Base-by-base conservation (phyloP, 176 grass and related monocot genomes). In the Rhynchospora tenuis region DNA sequence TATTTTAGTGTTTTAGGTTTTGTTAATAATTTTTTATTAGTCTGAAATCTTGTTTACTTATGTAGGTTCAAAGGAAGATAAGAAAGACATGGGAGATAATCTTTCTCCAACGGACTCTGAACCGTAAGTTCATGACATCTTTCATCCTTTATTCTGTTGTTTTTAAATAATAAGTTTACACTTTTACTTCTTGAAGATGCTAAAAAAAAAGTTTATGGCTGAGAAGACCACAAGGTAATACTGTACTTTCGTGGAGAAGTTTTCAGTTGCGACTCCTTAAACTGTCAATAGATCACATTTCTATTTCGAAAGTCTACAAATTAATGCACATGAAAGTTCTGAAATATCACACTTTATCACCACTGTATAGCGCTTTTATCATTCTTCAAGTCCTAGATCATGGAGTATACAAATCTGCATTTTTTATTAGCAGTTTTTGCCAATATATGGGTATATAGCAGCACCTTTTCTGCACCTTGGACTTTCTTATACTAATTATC, bases 11-110 rank as follows among this genome's bases (percentile, higher is more conserved):
- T 63, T 13, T 23, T 65, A 23, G 77, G 86, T 85, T 75, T 45
- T 33, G 28, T 17, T 58, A 55, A 58, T 88, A 68, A 59, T 58
- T 2, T 45, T 62, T 63, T 91, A 80, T 82, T 28, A 79, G 47
- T 85, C 24, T 79, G 58, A 54, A 2, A 70, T 60, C 74, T 26
- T 63, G 48, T 19, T 17, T 61, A 74, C 33, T 67, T 16, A 73
- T 91, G 59, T 85, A 98, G 95, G 89, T 86, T 95, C 91, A 59
- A 95, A 98, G 78, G 92, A 95, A 1, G 91, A 91, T 78, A 98
- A 93, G 42, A 98, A 95, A 79, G 92, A 98, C 89, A 91, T 87
- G 14, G 79, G 91, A 44, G 87, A 95, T 90, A 88, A 86, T 29
- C 82, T 90, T 52, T 98, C 92, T 44, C 90, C 88, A 66, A 79